Evolutionary conservation across 805 yeast genomes (phyloP).

Genomic region (Ogataea allantospora): DNA sequence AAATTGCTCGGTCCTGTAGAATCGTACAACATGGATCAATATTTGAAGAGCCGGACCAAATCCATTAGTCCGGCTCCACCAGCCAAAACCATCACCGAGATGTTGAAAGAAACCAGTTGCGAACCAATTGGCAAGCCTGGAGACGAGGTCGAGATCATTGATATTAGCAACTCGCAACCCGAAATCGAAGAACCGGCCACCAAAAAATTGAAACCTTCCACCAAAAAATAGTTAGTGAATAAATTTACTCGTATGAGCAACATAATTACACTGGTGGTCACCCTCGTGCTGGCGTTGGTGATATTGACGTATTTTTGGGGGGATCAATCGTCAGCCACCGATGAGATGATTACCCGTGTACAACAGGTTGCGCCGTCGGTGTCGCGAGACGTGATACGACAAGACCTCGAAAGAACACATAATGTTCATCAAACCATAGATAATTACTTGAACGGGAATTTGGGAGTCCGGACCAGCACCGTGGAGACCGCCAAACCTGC

Average conservation of each 20-base stretch:
- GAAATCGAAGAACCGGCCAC: constrained; percentile 2
- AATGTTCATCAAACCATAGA: constrained; percentile 81
- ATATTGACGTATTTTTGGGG: constrained; percentile 54
- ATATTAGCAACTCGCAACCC: constrained; percentile 5
- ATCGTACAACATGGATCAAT: constrained; percentile 8
- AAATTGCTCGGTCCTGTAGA: constrained; percentile 56
- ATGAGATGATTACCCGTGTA: constrained; percentile 81
- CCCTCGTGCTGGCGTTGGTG: constrained; percentile 52
- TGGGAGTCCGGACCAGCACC: background rate
- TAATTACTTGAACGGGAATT: constrained; percentile 48
- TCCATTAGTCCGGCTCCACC: background rate
- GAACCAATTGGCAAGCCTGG: constrained; percentile 7
- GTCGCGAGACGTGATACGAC: constrained; percentile 65
- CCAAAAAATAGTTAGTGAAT: background rate
- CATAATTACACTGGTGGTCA: constrained; percentile 51
- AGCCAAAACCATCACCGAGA: background rate
- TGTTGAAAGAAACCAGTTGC: background rate
- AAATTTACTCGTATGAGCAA: constrained; percentile 15
- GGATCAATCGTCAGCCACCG: constrained; percentile 40
- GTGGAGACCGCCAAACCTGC: background rate
- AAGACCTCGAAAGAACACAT: constrained; percentile 73
- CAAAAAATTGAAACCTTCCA: constrained; percentile 1
- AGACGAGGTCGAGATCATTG: constrained; percentile 10
- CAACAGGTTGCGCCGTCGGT: constrained; percentile 77
- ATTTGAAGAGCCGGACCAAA: constrained; percentile 1